phyloP scores from a whole-genome alignment of 805 yeast species.

The Sugiyamaella qingdaonensis region DNA sequence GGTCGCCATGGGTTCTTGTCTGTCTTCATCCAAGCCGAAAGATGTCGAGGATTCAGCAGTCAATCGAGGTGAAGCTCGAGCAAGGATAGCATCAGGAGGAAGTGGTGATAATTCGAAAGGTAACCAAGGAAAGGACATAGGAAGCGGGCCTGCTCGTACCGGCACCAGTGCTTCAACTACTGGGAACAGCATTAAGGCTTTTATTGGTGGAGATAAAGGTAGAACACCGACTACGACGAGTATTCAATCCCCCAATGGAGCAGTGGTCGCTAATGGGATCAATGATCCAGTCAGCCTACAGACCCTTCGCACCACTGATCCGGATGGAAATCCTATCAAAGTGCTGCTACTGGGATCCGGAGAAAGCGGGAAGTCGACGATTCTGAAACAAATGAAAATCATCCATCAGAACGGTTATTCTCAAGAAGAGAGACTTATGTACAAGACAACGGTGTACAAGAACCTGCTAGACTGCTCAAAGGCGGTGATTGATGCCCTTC shows the following conservation, averaged over 20 bases:
- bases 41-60: background rate
- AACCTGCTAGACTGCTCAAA: conserved; percentile 76
- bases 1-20: conserved; percentile 3
- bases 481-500: conserved; percentile 62
- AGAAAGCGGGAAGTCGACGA: conserved; percentile 77
- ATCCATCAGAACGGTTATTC: conserved; percentile 68
- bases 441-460: conserved; percentile 72
- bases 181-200: background rate
- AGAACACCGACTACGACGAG: background rate
- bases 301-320: background rate
- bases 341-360: conserved; percentile 78
- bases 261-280: background rate
- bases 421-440: conserved; percentile 66
- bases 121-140: background rate
- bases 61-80: background rate
- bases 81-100: background rate
- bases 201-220: background rate
- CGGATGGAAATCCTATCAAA: conserved; percentile 36
- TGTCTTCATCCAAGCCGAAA: conserved; percentile 6
- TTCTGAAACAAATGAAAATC: conserved; percentile 77
- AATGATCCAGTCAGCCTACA: background rate
- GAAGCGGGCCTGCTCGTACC: background rate
- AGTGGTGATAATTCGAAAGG: background rate
- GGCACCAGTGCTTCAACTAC: background rate
- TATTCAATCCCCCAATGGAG: background rate